Conservation (phyloP, 805 yeast genomes). For the Metschnikowia orientalis region DNA sequence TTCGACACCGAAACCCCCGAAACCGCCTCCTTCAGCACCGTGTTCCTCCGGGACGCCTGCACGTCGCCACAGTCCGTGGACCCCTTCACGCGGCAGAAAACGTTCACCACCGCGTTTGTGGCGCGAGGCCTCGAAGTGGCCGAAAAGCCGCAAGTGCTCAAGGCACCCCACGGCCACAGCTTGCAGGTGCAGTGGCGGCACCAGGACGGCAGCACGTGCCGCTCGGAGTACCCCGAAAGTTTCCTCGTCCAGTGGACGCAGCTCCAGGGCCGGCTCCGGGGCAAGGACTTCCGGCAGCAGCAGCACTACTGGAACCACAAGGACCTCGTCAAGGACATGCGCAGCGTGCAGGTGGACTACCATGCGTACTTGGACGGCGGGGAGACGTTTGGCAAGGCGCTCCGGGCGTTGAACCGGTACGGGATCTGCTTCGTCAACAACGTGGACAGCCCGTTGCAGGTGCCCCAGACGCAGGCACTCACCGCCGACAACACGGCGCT, state of each 20-base stretch:
- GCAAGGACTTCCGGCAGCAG: slow-evolving; percentile 33
- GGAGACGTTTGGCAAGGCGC: slow-evolving; percentile 31
- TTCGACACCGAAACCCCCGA: slow-evolving; percentile 18
- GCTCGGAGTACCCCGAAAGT: slow-evolving; percentile 37
- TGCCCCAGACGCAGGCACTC: slow-evolving; percentile 25
- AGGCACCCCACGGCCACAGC: slow-evolving; percentile 17
- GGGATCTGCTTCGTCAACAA: slow-evolving; percentile 56
- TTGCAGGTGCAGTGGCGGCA: slow-evolving; percentile 41
- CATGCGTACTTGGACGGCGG: slow-evolving; percentile 34
- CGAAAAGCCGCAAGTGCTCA: slow-evolving; percentile 28
- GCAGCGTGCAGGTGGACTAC: slow-evolving; percentile 28
- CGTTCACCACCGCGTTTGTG: slow-evolving; percentile 56
- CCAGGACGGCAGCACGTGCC: slow-evolving; percentile 22
- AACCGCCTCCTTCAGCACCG: slow-evolving; percentile 39
- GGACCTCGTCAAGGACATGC: slow-evolving; percentile 22
- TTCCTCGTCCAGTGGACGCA: slow-evolving; percentile 45
- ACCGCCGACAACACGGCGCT: slow-evolving; percentile 37
- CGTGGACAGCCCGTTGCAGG: slow-evolving; percentile 42
- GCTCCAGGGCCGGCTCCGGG: slow-evolving; percentile 28
- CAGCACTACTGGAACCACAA: slow-evolving; percentile 38
- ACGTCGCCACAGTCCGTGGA: slow-evolving; percentile 47
- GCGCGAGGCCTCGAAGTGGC: slow-evolving; percentile 33
- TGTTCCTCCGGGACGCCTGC: slow-evolving; percentile 67
- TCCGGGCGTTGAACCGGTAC: slow-evolving; percentile 46
- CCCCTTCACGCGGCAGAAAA: slow-evolving; percentile 52